Evolutionary conservation across 2,329 filamentous ascomycete species (phyloP), one percentile per base, ranked within the genome.

Genomic region (Colletotrichum sp.): DNA sequence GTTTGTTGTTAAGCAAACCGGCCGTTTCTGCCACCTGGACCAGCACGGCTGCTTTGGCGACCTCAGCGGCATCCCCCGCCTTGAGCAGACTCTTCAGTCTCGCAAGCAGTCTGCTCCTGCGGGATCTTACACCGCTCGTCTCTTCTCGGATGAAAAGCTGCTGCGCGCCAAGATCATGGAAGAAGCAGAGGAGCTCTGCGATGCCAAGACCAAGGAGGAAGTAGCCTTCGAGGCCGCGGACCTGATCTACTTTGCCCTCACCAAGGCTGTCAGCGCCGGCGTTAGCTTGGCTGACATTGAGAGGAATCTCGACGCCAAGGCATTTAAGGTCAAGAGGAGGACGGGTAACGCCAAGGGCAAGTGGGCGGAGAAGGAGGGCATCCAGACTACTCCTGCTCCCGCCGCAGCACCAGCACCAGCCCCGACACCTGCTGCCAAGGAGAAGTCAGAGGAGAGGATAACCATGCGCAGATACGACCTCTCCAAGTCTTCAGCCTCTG

Each of bases 141-240:
- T 99, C 2, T 99, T 99, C 88, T 96, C 94, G 21, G 97, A 99
- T 78, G 92, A 95, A 80, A 96, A 98, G 84, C 90, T 99, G 71
- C 87, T 98, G 70, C 91, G 95, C 59, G 97, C 97, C 5, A 99
- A 99, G 89, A 98, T 99, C 72, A 98, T 99, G 93, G 97, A 99
- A 85, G 97, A 99, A 85, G 97, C 97, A 0, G 95, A 98, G 82
- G 97, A 99, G 87, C 90, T 99, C 57, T 98, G 96, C 82, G 93
- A 97, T 78, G 96, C 97, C 18, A 93, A 92, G 79, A 93, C 92
- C 0, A 94, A 95, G 76, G 90, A 96, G 77, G 95, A 99, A 16
- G 91, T 98, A 77, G 95, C 97, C 3, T 98, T 98, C 78, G 97
- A 99, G 85, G 96, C 97, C 10, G 97, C 97, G 1, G 97, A 99